Percentiles rank a stretch among this genome's conserved stretches.
Evolutionary conservation across 345 rosid genomes (phyloP).

Genomic region (Geranium brycei): DNA sequence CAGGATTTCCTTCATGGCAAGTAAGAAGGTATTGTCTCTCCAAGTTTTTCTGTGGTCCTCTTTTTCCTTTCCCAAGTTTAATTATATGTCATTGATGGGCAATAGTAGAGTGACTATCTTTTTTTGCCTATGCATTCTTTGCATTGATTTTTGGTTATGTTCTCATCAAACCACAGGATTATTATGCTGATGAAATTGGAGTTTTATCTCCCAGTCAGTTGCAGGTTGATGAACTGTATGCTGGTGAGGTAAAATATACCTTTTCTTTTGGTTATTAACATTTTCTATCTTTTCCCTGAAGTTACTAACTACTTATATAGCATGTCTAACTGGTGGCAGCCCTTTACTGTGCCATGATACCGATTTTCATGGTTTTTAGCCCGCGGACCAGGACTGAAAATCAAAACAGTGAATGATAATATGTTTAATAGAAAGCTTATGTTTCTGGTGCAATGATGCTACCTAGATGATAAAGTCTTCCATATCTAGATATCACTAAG

Average conservation of each 20-base stretch:
- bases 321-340: neutral
- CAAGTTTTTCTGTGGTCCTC: neutral
- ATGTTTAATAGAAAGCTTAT: neutral
- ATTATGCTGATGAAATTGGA: slow-evolving; percentile 86
- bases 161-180: slow-evolving; percentile 44
- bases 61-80: neutral
- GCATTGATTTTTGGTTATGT: slow-evolving; percentile 1
- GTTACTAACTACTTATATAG: neutral
- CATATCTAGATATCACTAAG: too few relatives aligned
- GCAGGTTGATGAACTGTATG: slow-evolving; percentile 77
- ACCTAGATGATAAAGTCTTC: neutral
- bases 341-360: neutral
- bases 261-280: neutral
- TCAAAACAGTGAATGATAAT: neutral
- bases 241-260: slow-evolving; percentile 76
- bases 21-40: slow-evolving; percentile 50
- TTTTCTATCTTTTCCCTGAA: neutral
- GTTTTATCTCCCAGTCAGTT: slow-evolving; percentile 89
- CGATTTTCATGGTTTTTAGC: neutral
- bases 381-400: neutral
- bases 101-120: neutral
- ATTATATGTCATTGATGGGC: neutral
- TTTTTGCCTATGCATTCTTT: neutral
- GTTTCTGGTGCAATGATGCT: neutral
- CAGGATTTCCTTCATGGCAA: slow-evolving; percentile 85